phyloP scores from a whole-genome alignment of 441 rosid species.

The Breynia disticha region DNA sequence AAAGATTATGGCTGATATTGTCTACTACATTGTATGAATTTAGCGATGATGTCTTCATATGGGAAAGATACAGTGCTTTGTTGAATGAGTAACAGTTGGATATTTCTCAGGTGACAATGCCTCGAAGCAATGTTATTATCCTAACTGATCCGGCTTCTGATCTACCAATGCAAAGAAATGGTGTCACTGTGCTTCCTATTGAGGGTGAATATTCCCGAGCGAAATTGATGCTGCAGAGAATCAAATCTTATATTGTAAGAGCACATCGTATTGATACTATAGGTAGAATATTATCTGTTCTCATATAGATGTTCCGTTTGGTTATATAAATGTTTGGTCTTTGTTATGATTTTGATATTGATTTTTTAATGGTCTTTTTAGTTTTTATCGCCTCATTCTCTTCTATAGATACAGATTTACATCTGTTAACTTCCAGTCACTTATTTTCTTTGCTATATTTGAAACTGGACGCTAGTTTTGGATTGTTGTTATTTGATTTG shows the following conservation, averaged over 20 bases:
- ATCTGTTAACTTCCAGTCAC: neutral
- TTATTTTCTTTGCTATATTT: no score
- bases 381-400: neutral
- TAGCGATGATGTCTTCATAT: no score
- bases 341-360: neutral
- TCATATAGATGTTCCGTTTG: constrained; percentile 5
- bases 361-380: neutral
- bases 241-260: constrained; percentile 98
- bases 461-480: neutral
- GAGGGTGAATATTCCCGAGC: constrained; percentile 75
- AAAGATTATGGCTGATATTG: no score
- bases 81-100: no score
- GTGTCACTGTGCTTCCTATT: constrained; percentile 54
- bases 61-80: no score
- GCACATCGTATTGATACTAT: constrained; percentile 36
- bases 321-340: neutral
- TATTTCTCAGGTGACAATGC: constrained; percentile 57
- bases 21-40: no score
- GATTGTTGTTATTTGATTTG: constrained; percentile 2
- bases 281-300: constrained; percentile 39
- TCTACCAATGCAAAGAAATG: constrained; percentile 38
- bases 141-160: constrained; percentile 86
- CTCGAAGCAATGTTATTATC: constrained; percentile 54
- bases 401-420: neutral
- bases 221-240: constrained; percentile 93